Base-by-base conservation (phyloP, 257 asterid species). In the Ocimum tenuiflorum region DNA sequence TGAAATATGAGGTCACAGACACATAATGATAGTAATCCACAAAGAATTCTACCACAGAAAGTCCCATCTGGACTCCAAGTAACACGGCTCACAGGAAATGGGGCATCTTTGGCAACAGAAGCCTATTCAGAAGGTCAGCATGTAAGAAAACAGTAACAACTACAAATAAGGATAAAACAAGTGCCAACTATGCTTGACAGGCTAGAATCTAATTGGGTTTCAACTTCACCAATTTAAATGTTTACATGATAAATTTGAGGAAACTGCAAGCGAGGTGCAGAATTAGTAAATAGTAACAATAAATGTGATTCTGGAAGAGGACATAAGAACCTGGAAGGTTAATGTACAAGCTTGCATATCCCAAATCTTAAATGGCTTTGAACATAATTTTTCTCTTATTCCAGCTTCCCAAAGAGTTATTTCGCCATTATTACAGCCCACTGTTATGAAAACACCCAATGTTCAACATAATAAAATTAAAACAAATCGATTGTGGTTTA, bases 61-160 rank as follows among this genome's bases (percentile, higher is more conserved):
- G 84, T 76, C 53, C 99, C 99, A 82, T 94, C 99, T 12, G 88
- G 88, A 75, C 99, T 90, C 96, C 97, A 94, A 5, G 95, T 82
- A 79, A 94, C 97, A 23, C 88, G 86, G 82, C 54, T 86, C 53
- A 90, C 96, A 46, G 96, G 73, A 79, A 88, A 88, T 31, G 95
- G 92, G 64, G 86, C 89, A 42, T 94, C 97, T 80, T 94, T 94
- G 51, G 94, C 81, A 79, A 79, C 87, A 60, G 97, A 86, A 73
- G 91, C 91, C 96, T 94, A 85, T 80, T 57, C 71, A 78, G 71
- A 78, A 67, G 49, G 74, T 64, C 63, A 71, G 54, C 13, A 70
- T 64, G 54, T 69, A 56, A 75, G 81, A 49, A 36, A 50, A 58
- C 63, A 59, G 41, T 47, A 59, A 49, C 39, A 52, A 2, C 11